Conservation (phyloP, 176 grass and related monocot species). For the Rhynchospora breviuscula region DNA sequence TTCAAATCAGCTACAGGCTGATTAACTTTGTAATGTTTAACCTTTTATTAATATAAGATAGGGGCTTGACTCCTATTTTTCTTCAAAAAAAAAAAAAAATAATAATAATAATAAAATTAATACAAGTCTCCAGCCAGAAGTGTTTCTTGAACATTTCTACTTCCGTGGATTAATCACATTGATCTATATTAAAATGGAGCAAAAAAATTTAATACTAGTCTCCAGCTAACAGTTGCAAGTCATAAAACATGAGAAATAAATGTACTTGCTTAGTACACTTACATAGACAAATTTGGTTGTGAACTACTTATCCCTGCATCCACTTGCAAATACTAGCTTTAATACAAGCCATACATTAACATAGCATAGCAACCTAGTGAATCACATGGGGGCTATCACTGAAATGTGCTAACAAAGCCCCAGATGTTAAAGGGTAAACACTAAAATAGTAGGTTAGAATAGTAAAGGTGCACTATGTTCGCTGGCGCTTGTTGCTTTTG, state of each 20-base stretch:
- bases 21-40: too few species aligned
- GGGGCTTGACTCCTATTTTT: too few species aligned
- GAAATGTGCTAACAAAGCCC: background rate
- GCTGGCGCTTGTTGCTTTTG: conserved; percentile 25
- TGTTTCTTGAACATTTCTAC: background rate
- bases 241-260: background rate
- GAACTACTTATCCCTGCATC: background rate
- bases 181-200: background rate
- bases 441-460: background rate
- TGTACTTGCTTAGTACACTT: background rate
- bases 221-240: background rate
- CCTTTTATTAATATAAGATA: too few species aligned
- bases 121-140: too few species aligned
- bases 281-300: background rate
- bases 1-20: too few species aligned
- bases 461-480: background rate
- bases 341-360: background rate
- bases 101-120: background rate
- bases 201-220: background rate
- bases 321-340: background rate
- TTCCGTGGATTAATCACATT: background rate
- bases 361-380: background rate
- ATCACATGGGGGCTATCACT: background rate
- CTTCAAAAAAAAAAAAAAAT: too few species aligned
- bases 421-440: background rate